Conservation (phyloP, 345 rosid species). For the Camelina sativa region DNA sequence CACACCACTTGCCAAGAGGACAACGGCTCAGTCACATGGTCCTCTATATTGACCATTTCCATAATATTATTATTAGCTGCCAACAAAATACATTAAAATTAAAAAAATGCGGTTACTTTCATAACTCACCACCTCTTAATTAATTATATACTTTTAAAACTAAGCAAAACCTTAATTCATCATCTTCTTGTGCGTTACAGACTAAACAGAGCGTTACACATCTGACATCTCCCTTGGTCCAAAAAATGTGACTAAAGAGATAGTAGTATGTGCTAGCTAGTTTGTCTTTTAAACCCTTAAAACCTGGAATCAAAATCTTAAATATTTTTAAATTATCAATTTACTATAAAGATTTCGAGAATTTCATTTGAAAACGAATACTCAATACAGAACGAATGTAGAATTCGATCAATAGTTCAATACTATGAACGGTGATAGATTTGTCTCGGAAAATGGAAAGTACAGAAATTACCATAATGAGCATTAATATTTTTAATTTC, state of each 20-base stretch:
- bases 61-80: conserved; percentile 23
- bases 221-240: conserved; percentile 18
- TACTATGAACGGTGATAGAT: neutral
- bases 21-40: conserved; percentile 31
- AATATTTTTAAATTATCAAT: no score
- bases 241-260: conserved; percentile 29
- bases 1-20: conserved; percentile 35
- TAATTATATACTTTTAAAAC: neutral
- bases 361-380: no score
- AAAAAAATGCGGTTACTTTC: conserved; percentile 25
- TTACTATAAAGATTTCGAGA: no score
- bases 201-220: conserved; percentile 34
- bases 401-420: neutral
- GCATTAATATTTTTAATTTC: neutral
- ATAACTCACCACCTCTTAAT: conserved; percentile 9
- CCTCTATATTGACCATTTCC: conserved; percentile 31
- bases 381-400: neutral
- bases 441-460: conserved; percentile 7
- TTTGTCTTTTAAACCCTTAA: no score
- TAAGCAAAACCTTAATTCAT: conserved; percentile 20
- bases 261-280: no score
- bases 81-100: conserved; percentile 1
- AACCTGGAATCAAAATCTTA: no score
- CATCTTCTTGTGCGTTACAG: conserved; percentile 35
- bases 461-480: neutral